Conservation (phyloP, 805 yeast genomes). For the Ogataea kodamae region DNA sequence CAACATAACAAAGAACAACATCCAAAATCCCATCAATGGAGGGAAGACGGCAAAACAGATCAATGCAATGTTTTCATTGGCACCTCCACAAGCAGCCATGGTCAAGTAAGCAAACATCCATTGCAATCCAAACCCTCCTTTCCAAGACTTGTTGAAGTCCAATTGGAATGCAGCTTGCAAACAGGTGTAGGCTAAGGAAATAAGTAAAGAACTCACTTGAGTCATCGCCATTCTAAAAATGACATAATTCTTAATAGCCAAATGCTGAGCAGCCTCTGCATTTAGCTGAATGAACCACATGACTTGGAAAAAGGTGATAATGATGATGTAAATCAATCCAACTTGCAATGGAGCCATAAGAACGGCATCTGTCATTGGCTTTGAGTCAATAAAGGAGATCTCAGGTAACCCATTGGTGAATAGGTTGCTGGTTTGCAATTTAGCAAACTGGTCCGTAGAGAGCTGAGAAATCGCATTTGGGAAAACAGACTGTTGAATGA, state of each 20-base stretch:
- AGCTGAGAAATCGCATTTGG: constrained; percentile 31
- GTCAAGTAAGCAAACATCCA: constrained; percentile 70
- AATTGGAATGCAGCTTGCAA: constrained; percentile 69
- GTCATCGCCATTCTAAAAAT: constrained; percentile 50
- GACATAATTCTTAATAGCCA: constrained; percentile 42
- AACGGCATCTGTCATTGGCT: constrained; percentile 49
- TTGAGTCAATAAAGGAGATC: constrained; percentile 37
- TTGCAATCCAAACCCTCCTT: constrained; percentile 65
- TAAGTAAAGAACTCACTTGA: constrained; percentile 50
- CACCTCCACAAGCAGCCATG: constrained; percentile 75
- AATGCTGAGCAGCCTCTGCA: constrained; percentile 42
- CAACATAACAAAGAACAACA: constrained; percentile 63
- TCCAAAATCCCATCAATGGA: constrained; percentile 67
- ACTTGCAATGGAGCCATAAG: constrained; percentile 67
- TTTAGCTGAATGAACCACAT: constrained; percentile 57
- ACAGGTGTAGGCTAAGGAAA: constrained; percentile 55
- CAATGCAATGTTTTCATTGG: constrained; percentile 62
- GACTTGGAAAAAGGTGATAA: constrained; percentile 70
- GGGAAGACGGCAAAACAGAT: constrained; percentile 52
- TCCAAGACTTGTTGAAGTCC: constrained; percentile 51
- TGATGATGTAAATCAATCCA: constrained; percentile 69
- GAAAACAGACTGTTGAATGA: constrained; percentile 18
- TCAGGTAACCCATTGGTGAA: constrained; percentile 24
- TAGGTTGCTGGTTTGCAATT: constrained; percentile 20
- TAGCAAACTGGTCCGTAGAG: constrained; percentile 23